phyloP scores from a whole-genome alignment of 768 basidiomycete genomes.

The Cyclocybe cylindracea region DNA sequence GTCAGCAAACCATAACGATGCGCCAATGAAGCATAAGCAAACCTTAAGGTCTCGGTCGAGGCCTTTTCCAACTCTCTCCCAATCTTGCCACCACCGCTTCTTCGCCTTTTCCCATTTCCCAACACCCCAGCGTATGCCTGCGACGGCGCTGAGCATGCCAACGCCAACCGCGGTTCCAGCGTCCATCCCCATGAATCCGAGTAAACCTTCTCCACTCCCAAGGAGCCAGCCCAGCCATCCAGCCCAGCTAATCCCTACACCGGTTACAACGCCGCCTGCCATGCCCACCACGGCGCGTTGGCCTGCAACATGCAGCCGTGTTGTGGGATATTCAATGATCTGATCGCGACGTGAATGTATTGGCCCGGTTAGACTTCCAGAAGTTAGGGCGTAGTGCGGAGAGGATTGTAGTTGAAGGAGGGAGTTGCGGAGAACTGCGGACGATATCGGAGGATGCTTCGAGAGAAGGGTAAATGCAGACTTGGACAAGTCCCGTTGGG shows the following conservation, averaged over 20 bases:
- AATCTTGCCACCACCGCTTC: conserved; percentile 68
- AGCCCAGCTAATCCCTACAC: conserved; percentile 59
- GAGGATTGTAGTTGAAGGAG: conserved; percentile 53
- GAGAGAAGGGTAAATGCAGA: conserved; percentile 42
- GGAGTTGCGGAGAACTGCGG: conserved; percentile 58
- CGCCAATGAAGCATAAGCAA: conserved; percentile 12
- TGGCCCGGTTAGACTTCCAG: conserved; percentile 50
- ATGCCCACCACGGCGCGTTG: conserved; percentile 57
- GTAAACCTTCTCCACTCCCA: conserved; percentile 38
- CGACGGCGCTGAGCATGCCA: conserved; percentile 51
- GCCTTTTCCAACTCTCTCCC: conserved; percentile 60
- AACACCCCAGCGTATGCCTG: conserved; percentile 61
- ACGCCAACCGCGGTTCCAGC: conserved; percentile 59
- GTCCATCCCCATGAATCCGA: conserved; percentile 45
- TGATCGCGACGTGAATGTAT: conserved; percentile 53
- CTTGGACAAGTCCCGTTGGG: conserved; percentile 45
- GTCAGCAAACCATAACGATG: background rate
- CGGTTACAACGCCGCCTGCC: conserved; percentile 46
- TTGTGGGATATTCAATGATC: conserved; percentile 55
- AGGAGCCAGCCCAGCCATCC: conserved; percentile 57
- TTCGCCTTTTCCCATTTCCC: conserved; percentile 72
- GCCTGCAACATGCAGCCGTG: conserved; percentile 61
- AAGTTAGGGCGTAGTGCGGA: conserved; percentile 45
- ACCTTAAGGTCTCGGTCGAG: conserved; percentile 68
- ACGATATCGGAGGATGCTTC: conserved; percentile 40